These are phyloP conservation scores for Lojkania enalia DNA, from an alignment of 2,329 filamentous ascomycete species.

Conservation along the genomic window DNA sequence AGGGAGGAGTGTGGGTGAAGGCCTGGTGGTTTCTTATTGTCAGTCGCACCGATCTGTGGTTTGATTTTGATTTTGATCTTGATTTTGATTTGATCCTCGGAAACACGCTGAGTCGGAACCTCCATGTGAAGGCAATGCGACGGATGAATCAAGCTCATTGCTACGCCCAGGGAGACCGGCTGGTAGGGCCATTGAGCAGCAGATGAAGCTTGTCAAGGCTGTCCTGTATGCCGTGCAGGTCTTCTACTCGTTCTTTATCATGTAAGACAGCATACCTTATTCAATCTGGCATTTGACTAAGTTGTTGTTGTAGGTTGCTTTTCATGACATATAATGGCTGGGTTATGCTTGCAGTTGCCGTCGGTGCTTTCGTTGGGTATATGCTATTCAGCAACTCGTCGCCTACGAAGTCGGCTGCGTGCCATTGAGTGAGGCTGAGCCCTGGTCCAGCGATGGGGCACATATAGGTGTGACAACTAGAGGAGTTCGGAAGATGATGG, in stretches of 20 bases:
- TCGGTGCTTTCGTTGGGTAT: conserved; percentile 89
- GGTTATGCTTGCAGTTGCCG: conserved; percentile 89
- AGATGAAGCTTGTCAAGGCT: conserved; percentile 77
- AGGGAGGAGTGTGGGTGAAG: too few species aligned
- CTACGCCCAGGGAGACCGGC: conserved; percentile 70
- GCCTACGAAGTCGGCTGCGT: conserved; percentile 83
- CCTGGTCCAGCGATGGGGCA: too few species aligned
- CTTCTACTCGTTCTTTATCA: conserved; percentile 99
- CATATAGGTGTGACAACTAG: too few species aligned
- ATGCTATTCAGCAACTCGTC: conserved; percentile 72
- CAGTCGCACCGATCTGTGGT: too few species aligned
- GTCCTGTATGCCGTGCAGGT: conserved; percentile 88
- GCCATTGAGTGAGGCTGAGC: conserved; percentile 69
- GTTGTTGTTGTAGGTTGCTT: conserved; percentile 69
- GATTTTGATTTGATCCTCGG: too few species aligned
- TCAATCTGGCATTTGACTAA: not conserved
- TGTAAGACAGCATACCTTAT: conserved; percentile 66
- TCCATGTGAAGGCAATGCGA: conserved; percentile 24
- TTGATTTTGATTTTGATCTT: conserved; percentile 17
- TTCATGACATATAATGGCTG: conserved; percentile 99
- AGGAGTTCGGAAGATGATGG: too few species aligned
- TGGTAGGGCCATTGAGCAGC: conserved; percentile 61
- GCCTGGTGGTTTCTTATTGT: too few species aligned
- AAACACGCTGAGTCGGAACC: conserved; percentile 34
- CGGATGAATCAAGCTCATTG: conserved; percentile 66